phyloP scores from a whole-genome alignment of 352 stramenopile species.

The Nothophytophthora sp. region DNA sequence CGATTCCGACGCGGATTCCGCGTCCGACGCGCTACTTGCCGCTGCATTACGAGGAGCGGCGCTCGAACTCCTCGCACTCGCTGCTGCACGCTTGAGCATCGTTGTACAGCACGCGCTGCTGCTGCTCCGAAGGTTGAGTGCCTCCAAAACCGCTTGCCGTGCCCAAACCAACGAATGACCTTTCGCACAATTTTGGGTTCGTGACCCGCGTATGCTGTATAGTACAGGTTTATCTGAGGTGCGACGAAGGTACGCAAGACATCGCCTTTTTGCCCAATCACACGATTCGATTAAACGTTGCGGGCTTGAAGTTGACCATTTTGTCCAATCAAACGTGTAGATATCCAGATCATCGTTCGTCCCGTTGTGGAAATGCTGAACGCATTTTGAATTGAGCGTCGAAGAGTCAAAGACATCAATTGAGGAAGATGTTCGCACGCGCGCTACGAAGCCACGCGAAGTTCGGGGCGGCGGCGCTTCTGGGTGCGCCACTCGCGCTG shows the following conservation, averaged over 20 bases:
- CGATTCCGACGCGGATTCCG: not conserved
- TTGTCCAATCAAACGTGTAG: too few species aligned
- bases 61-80: slow-evolving; percentile 4
- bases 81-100: slow-evolving; percentile 9
- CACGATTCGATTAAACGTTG: too few species aligned
- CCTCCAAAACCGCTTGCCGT: too few species aligned
- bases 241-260: too few species aligned
- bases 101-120: too few species aligned
- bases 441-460: slow-evolving; percentile 32
- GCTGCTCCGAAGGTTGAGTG: too few species aligned
- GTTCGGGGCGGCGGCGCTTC: slow-evolving; percentile 32
- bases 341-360: slow-evolving; percentile 6
- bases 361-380: slow-evolving; percentile 7
- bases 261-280: too few species aligned
- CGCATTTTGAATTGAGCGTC: slow-evolving; percentile 8
- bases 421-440: slow-evolving; percentile 42
- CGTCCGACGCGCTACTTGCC: slow-evolving; percentile 11
- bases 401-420: not conserved
- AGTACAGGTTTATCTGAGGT: too few species aligned
- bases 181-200: too few species aligned
- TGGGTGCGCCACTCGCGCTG: slow-evolving; percentile 38
- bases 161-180: too few species aligned
- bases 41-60: slow-evolving; percentile 3
- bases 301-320: too few species aligned
- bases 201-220: too few species aligned